Base-by-base conservation (phyloP, 2,329 filamentous ascomycete genomes). In the Aspergillus sp. region DNA sequence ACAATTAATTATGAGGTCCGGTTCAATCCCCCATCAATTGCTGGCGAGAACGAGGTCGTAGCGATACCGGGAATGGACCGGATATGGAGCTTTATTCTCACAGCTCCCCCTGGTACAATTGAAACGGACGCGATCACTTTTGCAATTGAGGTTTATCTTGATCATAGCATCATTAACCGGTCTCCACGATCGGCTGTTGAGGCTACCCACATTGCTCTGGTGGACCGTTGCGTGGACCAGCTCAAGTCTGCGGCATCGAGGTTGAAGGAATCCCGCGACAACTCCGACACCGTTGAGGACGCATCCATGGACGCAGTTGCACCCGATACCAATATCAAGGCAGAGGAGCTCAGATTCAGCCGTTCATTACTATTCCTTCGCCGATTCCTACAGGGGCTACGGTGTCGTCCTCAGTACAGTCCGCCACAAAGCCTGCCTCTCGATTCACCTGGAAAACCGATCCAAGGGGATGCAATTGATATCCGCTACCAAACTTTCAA, bases 21-120 rank as follows among this genome's bases (percentile, higher is more conserved):
- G 1, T 89, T 88, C 66, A 65, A 83, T 80, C 62, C 84, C 75
- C 64, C 85, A 78, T 25, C 80, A 84, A 47, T 68, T 13, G 71
- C 74, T 15, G 63, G 62, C 8, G 77, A 78, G 32, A 62, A 75
- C 53, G 74, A 80, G 50, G 71, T 79, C 27, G 71, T 81, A n/a
- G 66, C 70, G n/a, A 74, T 81, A 53, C 79, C 81, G 3, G 81
- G 82, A 6, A 80, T 81, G 63, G 90, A 95, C 66, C 84, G 92
- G 59, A 79, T 96, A n/a, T 96, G 93, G 93, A 86, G 87, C 23
- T 86, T 96, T 67, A 86, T 94, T 36, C 78, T 96, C 56, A 88
- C 85, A 15, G 87, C 90, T 1, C 86, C 87, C 5, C 80, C 84
- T 39, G 79, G 83, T 39, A 84, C 82, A 0, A 87, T 96, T 51